Conservation (phyloP, 495 filamentous ascomycete genomes). For the Podospora australis region DNA sequence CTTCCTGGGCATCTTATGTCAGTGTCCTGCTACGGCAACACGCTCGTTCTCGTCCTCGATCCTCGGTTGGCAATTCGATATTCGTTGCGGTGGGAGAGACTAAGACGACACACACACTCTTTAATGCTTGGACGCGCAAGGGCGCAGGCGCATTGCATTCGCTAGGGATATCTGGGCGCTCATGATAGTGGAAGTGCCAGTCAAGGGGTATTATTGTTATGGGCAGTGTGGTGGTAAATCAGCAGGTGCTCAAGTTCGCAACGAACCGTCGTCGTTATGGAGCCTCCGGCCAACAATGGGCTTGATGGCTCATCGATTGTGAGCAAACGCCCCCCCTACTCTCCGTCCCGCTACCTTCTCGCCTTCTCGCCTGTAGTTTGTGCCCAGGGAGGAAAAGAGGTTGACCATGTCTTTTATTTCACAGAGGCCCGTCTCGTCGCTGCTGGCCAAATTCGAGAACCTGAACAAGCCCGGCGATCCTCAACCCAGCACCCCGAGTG, state of each 20-base stretch:
- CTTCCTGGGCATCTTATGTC: no score
- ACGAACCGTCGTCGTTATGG: conserved; percentile 31
- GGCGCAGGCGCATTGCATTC: no score
- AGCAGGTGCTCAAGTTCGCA: conserved; percentile 24
- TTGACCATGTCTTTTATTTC: conserved; percentile 19
- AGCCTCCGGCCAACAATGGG: conserved; percentile 34
- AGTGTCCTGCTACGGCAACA: neutral
- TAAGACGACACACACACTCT: no score
- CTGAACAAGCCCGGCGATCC: conserved; percentile 54
- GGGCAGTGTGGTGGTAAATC: conserved; percentile 24
- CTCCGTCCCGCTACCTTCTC: neutral
- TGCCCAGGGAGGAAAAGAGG: neutral
- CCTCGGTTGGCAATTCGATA: no score
- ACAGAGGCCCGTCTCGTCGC: conserved; percentile 81
- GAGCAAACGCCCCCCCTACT: conserved; percentile 16
- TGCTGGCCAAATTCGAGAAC: conserved; percentile 88
- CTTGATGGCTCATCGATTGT: conserved; percentile 58
- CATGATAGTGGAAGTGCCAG: conserved; percentile 17
- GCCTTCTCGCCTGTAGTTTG: no score
- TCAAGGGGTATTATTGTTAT: conserved; percentile 30
- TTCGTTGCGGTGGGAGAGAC: no score
- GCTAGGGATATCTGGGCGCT: conserved; percentile 7
- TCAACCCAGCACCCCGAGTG: conserved; percentile 22
- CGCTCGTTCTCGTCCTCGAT: conserved; percentile 1
- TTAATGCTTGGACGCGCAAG: no score